Evolutionary conservation across 2,329 filamentous ascomycete species (phyloP), one percentile per base, ranked within the genome.

Genomic region (Talaromyces sp.): DNA sequence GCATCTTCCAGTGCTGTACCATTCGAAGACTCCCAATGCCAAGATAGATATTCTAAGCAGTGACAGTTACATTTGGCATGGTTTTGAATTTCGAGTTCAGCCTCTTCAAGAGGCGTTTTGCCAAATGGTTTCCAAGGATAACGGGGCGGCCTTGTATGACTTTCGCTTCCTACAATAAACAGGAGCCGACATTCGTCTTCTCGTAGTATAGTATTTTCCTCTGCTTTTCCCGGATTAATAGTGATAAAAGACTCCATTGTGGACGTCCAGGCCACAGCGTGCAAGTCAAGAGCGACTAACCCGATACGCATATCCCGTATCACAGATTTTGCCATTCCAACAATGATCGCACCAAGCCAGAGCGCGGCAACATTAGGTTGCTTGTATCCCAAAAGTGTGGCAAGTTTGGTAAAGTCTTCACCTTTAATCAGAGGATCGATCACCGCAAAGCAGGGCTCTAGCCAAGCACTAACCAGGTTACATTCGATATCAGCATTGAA

Each of bases 391-490:
- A 73, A 43, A 2, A 72, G 33, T 9, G 50, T 43, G 10, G 67
- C 66, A 11, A 69, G 14, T 16, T 37, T 47, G n/a, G 24, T 19
- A 3, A 37, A 63, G 13, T 22, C 50, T 47, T 59, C 22, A 1
- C 27, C 62, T 19, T 62, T 52, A 24, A 50, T 63, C 33, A 70
- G 60, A 3, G 68, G 60, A 60, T 69, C 50, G 13, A 70, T 14
- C 22, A 69, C 39, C 5, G 66, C 66, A 65, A 72, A 69, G 5
- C 63, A 66, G 1, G 71, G 68, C n/a, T 69, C 70, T 3, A 71
- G 19, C 68, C 69, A 71, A 11, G 70, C 68, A 59, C 69, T 71
- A 58, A 70, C 69, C 33, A 72, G 60, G 39, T 71, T 72, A 45
- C 69, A 73, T 41, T 71, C 65, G 50, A 72, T 66, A 31, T 69